Conservation (phyloP, 1,139 yeast species). For the Hyphopichia fennica region DNA sequence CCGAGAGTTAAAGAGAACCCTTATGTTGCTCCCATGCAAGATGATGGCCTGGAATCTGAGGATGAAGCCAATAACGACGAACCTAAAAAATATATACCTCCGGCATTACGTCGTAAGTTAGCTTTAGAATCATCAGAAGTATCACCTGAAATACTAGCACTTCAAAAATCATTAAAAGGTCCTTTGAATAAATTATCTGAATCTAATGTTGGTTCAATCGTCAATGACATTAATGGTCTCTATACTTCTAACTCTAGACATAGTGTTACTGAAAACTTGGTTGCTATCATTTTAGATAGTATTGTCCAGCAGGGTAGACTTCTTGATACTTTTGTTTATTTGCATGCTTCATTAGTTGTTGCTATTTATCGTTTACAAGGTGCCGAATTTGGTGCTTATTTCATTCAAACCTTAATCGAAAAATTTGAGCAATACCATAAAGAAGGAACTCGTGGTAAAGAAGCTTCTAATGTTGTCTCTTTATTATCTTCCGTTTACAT, state of each 20-base stretch:
- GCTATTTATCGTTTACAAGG: conserved; percentile 81
- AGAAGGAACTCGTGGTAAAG: conserved; percentile 42
- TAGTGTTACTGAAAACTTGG: conserved; percentile 66
- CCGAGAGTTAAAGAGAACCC: conserved; percentile 68
- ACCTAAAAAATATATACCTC: conserved; percentile 69
- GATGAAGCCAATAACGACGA: conserved; percentile 14
- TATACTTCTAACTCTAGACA: conserved; percentile 74
- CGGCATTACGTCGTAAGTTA: conserved; percentile 66
- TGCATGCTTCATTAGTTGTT: conserved; percentile 76
- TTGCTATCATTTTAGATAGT: conserved; percentile 63
- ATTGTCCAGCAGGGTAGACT: conserved; percentile 64
- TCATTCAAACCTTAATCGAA: conserved; percentile 78
- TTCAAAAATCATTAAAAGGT: conserved; percentile 70
- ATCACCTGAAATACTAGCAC: conserved; percentile 49
- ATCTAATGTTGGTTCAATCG: conserved; percentile 70
- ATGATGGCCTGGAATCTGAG: conserved; percentile 6
- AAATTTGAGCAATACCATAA: conserved; percentile 45
- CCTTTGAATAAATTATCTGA: conserved; percentile 85
- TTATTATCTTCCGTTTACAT: conserved; percentile 75
- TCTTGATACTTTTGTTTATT: conserved; percentile 73
- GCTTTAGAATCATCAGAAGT: conserved; percentile 34
- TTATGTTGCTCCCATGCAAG: conserved; percentile 68
- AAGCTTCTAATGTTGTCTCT: conserved; percentile 68
- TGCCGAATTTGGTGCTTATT: conserved; percentile 85
- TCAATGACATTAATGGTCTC: conserved; percentile 63